These are phyloP conservation scores for Suhomyces bribrorum DNA, from an alignment of 1,139 yeast species.

Conservation along the genomic window DNA sequence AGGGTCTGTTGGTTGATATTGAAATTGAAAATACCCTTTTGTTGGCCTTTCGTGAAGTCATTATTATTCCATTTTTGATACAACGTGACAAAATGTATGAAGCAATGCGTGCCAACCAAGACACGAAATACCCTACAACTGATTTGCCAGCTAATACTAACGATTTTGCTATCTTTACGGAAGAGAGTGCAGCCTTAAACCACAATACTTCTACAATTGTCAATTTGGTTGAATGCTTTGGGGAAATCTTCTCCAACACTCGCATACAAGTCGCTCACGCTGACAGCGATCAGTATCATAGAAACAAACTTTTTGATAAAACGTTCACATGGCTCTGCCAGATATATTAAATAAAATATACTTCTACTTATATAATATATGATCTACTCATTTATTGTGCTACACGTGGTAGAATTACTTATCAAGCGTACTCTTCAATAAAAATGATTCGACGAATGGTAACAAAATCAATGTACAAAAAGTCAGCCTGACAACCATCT, in stretches of 20 bases:
- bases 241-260: constrained; percentile 22
- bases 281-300: constrained; percentile 24
- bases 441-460: too few species aligned
- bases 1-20: constrained; percentile 17
- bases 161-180: not conserved
- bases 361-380: constrained; percentile 5
- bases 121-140: not conserved
- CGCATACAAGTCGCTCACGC: constrained; percentile 19
- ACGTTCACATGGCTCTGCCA: constrained; percentile 22
- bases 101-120: not conserved
- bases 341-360: not conserved
- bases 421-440: too few species aligned
- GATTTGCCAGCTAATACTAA: not conserved
- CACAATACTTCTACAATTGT: constrained; percentile 5
- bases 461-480: too few species aligned
- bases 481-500: too few species aligned
- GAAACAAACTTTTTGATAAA: constrained; percentile 21
- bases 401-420: too few species aligned
- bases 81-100: constrained; percentile 17
- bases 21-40: constrained; percentile 34
- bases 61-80: constrained; percentile 32
- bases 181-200: not conserved
- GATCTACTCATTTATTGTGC: too few species aligned
- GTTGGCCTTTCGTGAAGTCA: constrained; percentile 33
- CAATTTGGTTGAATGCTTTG: constrained; percentile 25